A percentile compares a stretch with the other conserved stretches of the same genome.
These are phyloP conservation scores for Grosmannia penicillata DNA, from an alignment of 2,329 filamentous ascomycete genomes.

Conservation along the genomic window DNA sequence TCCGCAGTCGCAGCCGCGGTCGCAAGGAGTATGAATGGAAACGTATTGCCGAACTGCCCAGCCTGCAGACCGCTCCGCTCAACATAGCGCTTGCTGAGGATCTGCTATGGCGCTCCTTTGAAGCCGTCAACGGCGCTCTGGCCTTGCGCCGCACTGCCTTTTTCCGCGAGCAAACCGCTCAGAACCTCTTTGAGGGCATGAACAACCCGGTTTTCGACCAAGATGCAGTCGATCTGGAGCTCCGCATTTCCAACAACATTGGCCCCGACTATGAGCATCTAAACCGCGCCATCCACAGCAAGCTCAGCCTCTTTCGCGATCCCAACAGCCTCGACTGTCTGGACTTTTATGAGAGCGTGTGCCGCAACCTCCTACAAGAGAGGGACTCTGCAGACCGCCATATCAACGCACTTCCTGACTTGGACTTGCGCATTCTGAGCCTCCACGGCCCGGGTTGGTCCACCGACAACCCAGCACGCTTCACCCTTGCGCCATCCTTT, in stretches of 20 bases:
- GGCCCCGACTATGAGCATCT: constrained; percentile 31
- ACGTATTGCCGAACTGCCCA: constrained; percentile 27
- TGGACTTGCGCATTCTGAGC: constrained; percentile 31
- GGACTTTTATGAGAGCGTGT: constrained; percentile 26
- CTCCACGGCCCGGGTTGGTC: constrained; percentile 31
- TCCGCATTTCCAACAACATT: constrained; percentile 33
- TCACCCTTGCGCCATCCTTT: constrained; percentile 25
- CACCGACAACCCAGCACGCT: constrained; percentile 28
- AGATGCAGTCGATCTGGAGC: constrained; percentile 28
- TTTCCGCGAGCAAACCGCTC: constrained; percentile 22
- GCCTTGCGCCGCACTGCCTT: constrained; percentile 25
- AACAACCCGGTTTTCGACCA: constrained; percentile 25
- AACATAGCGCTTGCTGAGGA: constrained; percentile 30
- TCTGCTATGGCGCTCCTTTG: constrained; percentile 29
- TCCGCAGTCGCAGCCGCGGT: constrained; percentile 25
- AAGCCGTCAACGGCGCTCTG: constrained; percentile 25
- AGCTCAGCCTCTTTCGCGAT: constrained; percentile 29
- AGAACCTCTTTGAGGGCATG: constrained; percentile 19
- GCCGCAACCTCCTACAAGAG: constrained; percentile 20
- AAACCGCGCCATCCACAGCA: constrained; percentile 25
- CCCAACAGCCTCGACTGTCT: constrained; percentile 26
- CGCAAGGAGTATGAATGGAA: constrained; percentile 20
- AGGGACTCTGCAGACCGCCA: constrained; percentile 26
- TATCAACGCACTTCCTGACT: constrained; percentile 27
- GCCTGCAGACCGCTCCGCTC: constrained; percentile 31